Evolutionary conservation across 2,329 filamentous ascomycete species (phyloP).

Genomic region (Arthrobotrys iridis): DNA sequence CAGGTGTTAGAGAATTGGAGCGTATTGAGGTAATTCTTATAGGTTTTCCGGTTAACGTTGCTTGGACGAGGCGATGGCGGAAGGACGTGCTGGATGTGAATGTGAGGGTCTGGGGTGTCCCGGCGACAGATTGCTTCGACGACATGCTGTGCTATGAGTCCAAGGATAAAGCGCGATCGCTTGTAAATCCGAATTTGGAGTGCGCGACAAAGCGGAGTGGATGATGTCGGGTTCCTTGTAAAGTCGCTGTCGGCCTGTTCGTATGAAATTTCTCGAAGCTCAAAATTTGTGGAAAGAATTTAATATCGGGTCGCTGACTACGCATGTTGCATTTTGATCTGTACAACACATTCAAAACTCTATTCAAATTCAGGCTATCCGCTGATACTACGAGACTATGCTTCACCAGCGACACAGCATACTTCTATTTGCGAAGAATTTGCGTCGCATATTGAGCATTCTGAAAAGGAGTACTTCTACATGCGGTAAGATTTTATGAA

Average conservation of each 20-base stretch:
- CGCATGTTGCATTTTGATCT: slow-evolving; percentile 18
- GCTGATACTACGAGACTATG: too few relatives aligned
- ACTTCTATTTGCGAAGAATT: too few relatives aligned
- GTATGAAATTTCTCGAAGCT: slow-evolving; percentile 11
- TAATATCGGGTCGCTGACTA: slow-evolving; percentile 23
- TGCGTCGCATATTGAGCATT: too few relatives aligned
- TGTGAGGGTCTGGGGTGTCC: slow-evolving; percentile 69
- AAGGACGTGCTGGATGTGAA: slow-evolving; percentile 88
- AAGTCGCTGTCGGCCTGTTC: neutral
- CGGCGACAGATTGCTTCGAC: slow-evolving; percentile 26
- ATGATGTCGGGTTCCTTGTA: neutral
- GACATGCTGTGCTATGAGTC: neutral
- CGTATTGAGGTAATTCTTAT: slow-evolving; percentile 95
- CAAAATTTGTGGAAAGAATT: slow-evolving; percentile 19
- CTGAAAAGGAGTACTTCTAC: too few relatives aligned
- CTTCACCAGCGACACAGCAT: too few relatives aligned
- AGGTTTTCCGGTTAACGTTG: slow-evolving; percentile 88
- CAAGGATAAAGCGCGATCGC: neutral
- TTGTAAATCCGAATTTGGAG: neutral
- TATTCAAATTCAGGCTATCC: too few relatives aligned
- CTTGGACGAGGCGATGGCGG: slow-evolving; percentile 82
- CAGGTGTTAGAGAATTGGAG: slow-evolving; percentile 83
- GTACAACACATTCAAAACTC: neutral
- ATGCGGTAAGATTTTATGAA: too few relatives aligned
- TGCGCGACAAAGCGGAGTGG: neutral